Evolutionary conservation across 352 stramenopile species (phyloP).

Genomic region (Albugo laibachii): DNA sequence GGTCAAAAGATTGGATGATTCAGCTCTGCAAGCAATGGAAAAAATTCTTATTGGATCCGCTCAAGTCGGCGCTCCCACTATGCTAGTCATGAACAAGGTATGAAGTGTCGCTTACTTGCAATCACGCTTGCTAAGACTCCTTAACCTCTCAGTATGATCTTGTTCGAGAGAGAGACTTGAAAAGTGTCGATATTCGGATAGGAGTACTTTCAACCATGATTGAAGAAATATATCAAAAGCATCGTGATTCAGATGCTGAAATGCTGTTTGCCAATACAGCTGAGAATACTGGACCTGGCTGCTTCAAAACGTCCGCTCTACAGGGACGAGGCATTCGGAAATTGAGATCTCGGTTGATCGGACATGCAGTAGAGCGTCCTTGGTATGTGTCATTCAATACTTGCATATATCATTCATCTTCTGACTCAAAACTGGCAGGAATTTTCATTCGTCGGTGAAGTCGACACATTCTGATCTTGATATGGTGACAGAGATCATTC

Average conservation of each 20-base stretch:
- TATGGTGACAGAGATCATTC: slow-evolving; percentile 74
- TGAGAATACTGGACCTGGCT: slow-evolving; percentile 48
- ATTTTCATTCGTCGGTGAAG: slow-evolving; percentile 73
- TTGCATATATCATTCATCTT: neutral
- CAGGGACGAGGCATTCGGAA: slow-evolving; percentile 46
- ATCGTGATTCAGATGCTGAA: slow-evolving; percentile 32
- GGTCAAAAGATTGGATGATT: slow-evolving; percentile 62
- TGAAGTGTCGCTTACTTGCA: slow-evolving; percentile 16
- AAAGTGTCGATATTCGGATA: slow-evolving; percentile 38
- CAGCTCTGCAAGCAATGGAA: slow-evolving; percentile 49
- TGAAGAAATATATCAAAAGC: slow-evolving; percentile 42
- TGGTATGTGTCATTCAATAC: slow-evolving; percentile 13
- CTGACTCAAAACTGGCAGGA: slow-evolving; percentile 11
- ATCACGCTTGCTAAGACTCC: neutral
- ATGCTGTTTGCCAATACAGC: slow-evolving; percentile 38
- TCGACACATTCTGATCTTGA: slow-evolving; percentile 67
- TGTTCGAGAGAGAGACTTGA: slow-evolving; percentile 15
- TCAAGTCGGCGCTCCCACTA: slow-evolving; percentile 47
- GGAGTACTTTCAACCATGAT: slow-evolving; percentile 70
- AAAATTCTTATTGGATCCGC: slow-evolving; percentile 66
- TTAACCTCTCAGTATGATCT: slow-evolving; percentile 4
- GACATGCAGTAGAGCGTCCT: slow-evolving; percentile 39
- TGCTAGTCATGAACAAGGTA: slow-evolving; percentile 79
- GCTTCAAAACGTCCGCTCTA: slow-evolving; percentile 54
- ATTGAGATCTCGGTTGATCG: slow-evolving; percentile 42